Evolutionary conservation across 1,284 basidiomycete species (phyloP).

Genomic region (Marasmius oreades): DNA sequence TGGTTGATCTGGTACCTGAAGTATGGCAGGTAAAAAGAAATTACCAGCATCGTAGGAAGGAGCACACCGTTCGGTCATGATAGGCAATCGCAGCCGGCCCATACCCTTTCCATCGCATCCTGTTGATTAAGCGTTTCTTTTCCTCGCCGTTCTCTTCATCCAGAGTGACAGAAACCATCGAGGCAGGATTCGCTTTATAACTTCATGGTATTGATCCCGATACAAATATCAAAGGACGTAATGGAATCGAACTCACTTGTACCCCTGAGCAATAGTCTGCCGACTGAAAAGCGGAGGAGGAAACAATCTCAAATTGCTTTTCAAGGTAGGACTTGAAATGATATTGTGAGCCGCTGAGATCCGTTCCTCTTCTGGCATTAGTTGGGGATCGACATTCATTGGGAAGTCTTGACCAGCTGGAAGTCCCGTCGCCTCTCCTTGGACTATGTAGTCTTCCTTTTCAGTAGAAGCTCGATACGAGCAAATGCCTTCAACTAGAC

Average conservation of each 20-base stretch:
- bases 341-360: not conserved
- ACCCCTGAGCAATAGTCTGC: slow-evolving; percentile 71
- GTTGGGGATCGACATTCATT: slow-evolving; percentile 34
- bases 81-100: slow-evolving; percentile 70
- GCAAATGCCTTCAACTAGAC: slow-evolving; percentile 66
- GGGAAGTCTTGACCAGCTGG: slow-evolving; percentile 19
- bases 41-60: not conserved
- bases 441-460: slow-evolving; percentile 55
- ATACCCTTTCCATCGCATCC: slow-evolving; percentile 75
- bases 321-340: slow-evolving; percentile 18
- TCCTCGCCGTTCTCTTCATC: slow-evolving; percentile 79
- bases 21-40: slow-evolving; percentile 4
- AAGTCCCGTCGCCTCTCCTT: slow-evolving; percentile 18
- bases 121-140: slow-evolving; percentile 75
- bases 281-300: slow-evolving; percentile 85
- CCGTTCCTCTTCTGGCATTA: slow-evolving; percentile 15
- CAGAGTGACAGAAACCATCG: slow-evolving; percentile 58
- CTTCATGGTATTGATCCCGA: slow-evolving; percentile 33
- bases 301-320: slow-evolving; percentile 66
- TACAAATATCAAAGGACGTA: not conserved
- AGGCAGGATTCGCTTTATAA: slow-evolving; percentile 74
- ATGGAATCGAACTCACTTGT: slow-evolving; percentile 51
- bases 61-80: slow-evolving; percentile 51
- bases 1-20: slow-evolving; percentile 65
- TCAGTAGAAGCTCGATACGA: slow-evolving; percentile 66